Conservation (phyloP, 2,329 filamentous ascomycete species). For the Fusarium protoensiforme region DNA sequence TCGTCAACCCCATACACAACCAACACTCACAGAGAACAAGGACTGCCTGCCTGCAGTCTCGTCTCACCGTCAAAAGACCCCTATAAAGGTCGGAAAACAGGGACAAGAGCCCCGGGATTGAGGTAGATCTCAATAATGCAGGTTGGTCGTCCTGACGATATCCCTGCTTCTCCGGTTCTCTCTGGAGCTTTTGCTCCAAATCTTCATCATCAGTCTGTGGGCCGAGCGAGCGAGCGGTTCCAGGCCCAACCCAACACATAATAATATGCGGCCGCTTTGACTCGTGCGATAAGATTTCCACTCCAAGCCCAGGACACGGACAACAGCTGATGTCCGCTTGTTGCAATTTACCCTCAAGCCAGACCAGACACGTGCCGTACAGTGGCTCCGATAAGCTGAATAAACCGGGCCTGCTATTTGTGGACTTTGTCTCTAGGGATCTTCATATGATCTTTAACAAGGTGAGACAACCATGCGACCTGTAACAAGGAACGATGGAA, state of each 20-base stretch:
- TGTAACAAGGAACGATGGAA: neutral
- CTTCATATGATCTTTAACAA: neutral
- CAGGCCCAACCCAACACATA: neutral
- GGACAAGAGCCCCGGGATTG: neutral
- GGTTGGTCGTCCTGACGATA: neutral
- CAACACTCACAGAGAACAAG: neutral
- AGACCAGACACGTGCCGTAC: neutral
- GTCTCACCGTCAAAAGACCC: neutral
- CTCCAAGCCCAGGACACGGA: neutral
- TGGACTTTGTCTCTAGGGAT: neutral
- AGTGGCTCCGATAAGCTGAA: neutral
- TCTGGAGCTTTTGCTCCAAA: neutral
- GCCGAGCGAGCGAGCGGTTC: neutral
- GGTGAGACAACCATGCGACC: neutral
- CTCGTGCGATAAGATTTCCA: neutral
- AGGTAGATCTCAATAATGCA: neutral
- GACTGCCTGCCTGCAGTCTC: no score
- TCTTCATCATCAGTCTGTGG: neutral
- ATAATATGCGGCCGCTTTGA: neutral
- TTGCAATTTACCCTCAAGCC: neutral
- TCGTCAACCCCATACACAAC: constrained; percentile 2
- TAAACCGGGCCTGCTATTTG: neutral
- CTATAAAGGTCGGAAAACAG: neutral
- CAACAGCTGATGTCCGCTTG: neutral
- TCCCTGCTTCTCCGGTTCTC: neutral